Conservation (phyloP, 305 asterid genomes). For the Coffea humblotiana region DNA sequence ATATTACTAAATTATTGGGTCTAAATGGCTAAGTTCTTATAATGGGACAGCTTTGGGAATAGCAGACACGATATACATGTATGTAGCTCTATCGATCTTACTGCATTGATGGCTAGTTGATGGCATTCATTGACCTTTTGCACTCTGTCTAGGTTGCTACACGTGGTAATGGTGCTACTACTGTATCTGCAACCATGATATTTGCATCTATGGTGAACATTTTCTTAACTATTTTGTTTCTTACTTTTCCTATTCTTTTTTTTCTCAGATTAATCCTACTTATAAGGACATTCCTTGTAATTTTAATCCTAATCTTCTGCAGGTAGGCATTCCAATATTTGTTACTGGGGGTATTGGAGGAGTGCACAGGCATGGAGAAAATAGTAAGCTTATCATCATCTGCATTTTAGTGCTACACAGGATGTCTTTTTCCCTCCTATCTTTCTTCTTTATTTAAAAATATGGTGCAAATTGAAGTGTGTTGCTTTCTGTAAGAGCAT, state of each 20-base stretch:
- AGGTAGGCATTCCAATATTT: conserved; percentile 91
- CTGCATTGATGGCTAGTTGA: not conserved
- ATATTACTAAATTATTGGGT: not conserved
- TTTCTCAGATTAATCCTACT: conserved; percentile 11
- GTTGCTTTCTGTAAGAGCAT: not conserved
- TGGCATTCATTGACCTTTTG: not conserved
- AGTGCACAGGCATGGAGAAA: conserved; percentile 92
- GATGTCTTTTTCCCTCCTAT: not conserved
- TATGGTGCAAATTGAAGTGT: not conserved
- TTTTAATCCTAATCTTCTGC: conserved; percentile 26
- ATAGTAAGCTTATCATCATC: conserved; percentile 45
- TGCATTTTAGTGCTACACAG: not conserved
- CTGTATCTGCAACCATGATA: conserved; percentile 92
- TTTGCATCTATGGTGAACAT: conserved; percentile 75
- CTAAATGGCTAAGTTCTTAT: not conserved
- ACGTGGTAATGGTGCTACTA: conserved; percentile 81
- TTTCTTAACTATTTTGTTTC: not conserved
- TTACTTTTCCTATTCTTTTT: conserved; percentile 6
- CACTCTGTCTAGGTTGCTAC: conserved; percentile 66
- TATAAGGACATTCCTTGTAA: not conserved
- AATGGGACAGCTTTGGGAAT: not conserved
- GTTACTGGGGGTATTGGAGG: conserved; percentile 98
- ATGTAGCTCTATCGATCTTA: not conserved
- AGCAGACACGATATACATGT: not conserved
- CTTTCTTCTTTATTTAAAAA: not conserved